These are phyloP conservation scores for Agrocybe pediades DNA, from an alignment of 768 basidiomycete species.

Conservation along the genomic window DNA sequence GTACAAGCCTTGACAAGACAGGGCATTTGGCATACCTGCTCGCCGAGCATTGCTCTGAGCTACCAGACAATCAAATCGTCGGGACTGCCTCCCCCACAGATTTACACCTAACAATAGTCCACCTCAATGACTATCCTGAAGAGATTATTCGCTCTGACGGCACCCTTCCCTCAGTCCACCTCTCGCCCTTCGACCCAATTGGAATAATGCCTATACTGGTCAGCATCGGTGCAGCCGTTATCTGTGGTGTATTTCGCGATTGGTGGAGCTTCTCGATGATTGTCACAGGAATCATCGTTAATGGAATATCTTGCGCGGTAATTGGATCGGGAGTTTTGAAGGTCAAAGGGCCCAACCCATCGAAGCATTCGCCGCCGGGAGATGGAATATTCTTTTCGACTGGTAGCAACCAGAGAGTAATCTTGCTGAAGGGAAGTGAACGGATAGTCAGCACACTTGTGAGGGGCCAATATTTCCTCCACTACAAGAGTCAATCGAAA, in stretches of 20 bases:
- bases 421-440: constrained; percentile 17
- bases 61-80: neutral
- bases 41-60: constrained; percentile 8
- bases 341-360: constrained; percentile 10
- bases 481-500: constrained; percentile 10
- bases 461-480: constrained; percentile 13
- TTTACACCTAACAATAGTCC: constrained; percentile 12
- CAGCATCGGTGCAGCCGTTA: constrained; percentile 10
- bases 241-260: constrained; percentile 13
- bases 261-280: constrained; percentile 21
- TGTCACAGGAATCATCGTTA: constrained; percentile 12
- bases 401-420: neutral
- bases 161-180: constrained; percentile 9
- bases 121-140: constrained; percentile 8
- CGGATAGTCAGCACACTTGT: constrained; percentile 14
- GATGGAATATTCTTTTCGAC: constrained; percentile 14
- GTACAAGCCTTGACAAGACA: constrained; percentile 13
- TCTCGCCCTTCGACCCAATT: constrained; percentile 12
- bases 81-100: neutral
- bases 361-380: constrained; percentile 17
- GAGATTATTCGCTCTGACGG: neutral
- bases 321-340: constrained; percentile 16
- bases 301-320: constrained; percentile 17
- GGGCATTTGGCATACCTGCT: constrained; percentile 16
- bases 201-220: constrained; percentile 8